Evolutionary conservation across 306 rosid species (phyloP), one percentile per base, ranked within the genome.

Genomic region (Cicer chorassanicum): DNA sequence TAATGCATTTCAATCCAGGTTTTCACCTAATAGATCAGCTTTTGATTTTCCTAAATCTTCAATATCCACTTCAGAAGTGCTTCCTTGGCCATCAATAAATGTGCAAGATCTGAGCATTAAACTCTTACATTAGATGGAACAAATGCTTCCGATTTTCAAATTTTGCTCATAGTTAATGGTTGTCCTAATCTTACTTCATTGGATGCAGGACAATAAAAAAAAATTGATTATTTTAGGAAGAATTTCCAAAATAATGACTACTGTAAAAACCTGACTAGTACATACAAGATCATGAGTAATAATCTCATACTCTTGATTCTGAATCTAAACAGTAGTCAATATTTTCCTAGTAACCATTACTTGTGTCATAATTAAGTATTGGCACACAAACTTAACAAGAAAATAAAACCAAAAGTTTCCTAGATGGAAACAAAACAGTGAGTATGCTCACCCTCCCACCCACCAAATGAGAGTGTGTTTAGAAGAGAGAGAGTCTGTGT

Each of bases 21-120:
- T 42, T 78, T 72, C 80, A 93, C 98, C 96, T 78, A 89, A 74
- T 10, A 45, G 79, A 88, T 93, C 94, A 46, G 90, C 90, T 88
- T 86, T 89, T 51, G 88, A 72, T 43, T 49, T 72, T 65, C 64
- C 75, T 78, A 94, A 80, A 51, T 89, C 91, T 81, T 90, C 96
- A 50, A 75, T 24, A 48, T 85, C 87, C 45, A 91, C 91, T 39
- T 88, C 94, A 69, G 86, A 88, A 38, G 66, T 81, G 68, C 89
- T 71, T 76, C 90, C 98, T 21, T 53, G 55, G 60, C 82, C 82
- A 78, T 91, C 90, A 36, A 94, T 62, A 81, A 70, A 88, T 18
- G 80, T 62, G 81, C 96, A 90, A 43, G 97, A 88, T 8, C 98
- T 94, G 86, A 63, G 45, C 34, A 76, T 55, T 61, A 43, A 13